Evolutionary conservation across 2,329 filamentous ascomycete genomes (phyloP).

Genomic region (Cladobotryum protrusum): DNA sequence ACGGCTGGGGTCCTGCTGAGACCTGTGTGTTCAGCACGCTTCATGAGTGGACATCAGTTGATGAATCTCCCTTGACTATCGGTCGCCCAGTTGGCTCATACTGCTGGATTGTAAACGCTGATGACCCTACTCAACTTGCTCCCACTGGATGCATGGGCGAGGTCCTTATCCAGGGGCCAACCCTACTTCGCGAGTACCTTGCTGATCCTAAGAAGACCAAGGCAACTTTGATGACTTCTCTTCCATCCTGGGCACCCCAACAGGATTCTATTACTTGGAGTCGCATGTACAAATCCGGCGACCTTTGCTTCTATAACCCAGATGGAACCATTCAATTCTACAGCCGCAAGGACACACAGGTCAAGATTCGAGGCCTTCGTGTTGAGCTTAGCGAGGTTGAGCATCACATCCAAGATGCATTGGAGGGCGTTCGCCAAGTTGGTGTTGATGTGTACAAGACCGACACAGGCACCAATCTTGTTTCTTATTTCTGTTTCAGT

Average conservation of each 20-base stretch:
- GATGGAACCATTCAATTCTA: constrained; percentile 4
- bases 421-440: not conserved
- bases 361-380: constrained; percentile 8
- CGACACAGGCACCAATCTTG: not conserved
- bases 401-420: not conserved
- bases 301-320: constrained; percentile 4
- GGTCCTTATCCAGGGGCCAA: constrained; percentile 5
- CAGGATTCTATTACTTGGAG: not conserved
- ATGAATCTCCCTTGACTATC: constrained; percentile 1
- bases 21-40: not conserved
- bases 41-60: not conserved
- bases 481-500: constrained; percentile 3
- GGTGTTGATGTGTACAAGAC: constrained; percentile 2
- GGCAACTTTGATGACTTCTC: not conserved
- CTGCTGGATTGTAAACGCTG: constrained; percentile 7
- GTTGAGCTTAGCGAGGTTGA: constrained; percentile 9
- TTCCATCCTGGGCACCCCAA: not conserved
- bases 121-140: not conserved
- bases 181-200: not conserved
- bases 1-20: constrained; percentile 9
- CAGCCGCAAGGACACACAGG: constrained; percentile 5
- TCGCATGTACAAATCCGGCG: constrained; percentile 3
- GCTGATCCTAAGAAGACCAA: not conserved
- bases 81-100: not conserved
- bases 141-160: constrained; percentile 4